phyloP scores from a whole-genome alignment of 768 basidiomycete genomes.

The Naganishia antarctica region DNA sequence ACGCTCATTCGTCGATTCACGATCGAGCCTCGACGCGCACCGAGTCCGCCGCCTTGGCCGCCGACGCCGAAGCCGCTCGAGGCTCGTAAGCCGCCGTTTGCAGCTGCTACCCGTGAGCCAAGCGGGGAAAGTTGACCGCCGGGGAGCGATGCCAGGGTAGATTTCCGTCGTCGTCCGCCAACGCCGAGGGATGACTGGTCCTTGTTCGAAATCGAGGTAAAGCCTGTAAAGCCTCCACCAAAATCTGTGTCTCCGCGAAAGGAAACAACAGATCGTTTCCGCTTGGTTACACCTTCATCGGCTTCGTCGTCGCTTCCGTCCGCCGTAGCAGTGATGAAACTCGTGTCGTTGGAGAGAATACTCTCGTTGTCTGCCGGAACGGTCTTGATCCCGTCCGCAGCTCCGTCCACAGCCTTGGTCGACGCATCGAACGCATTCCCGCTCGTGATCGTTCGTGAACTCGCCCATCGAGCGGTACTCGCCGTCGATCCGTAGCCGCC shows the following conservation, averaged over 20 bases:
- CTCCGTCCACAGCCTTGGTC: not conserved
- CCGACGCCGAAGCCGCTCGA: conserved; percentile 5
- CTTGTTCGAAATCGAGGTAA: conserved; percentile 1
- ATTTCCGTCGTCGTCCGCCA: not conserved
- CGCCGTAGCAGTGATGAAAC: conserved; percentile 4
- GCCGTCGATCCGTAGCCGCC: not conserved
- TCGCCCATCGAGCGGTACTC: not conserved
- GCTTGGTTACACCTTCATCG: not conserved
- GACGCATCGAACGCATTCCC: conserved; percentile 24
- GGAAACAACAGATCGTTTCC: conserved; percentile 16
- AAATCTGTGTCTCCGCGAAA: conserved; percentile 19
- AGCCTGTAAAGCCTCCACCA: not conserved
- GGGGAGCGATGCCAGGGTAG: not conserved
- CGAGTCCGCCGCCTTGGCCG: not conserved
- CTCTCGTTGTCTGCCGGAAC: conserved; percentile 5
- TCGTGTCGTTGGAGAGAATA: conserved; percentile 4
- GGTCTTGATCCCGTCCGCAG: not conserved
- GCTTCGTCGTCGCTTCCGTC: not conserved
- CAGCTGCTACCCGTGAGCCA: not conserved
- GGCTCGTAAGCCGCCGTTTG: not conserved
- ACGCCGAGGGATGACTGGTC: not conserved
- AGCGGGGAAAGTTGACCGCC: not conserved
- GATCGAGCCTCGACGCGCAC: conserved; percentile 9
- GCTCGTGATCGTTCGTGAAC: conserved; percentile 21
- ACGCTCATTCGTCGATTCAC: conserved; percentile 22